A percentile compares a stretch with the other conserved stretches of the same genome.
These are phyloP conservation scores for Acanthamoeba rhysodes DNA, from an alignment of 208 protist species.

Conservation along the genomic window DNA sequence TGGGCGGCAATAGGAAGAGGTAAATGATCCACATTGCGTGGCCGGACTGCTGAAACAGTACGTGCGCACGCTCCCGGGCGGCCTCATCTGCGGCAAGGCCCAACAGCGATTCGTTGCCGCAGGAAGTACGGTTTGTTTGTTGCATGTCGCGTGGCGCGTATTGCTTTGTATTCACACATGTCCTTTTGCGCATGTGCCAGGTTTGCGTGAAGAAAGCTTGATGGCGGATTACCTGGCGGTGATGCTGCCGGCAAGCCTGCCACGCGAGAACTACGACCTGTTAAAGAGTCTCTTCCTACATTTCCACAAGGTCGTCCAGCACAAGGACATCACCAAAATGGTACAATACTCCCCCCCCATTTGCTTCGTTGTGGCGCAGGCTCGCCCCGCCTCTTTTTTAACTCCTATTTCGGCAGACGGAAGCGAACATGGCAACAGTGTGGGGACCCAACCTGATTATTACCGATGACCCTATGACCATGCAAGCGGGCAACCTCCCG, in stretches of 20 bases:
- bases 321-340: conserved; percentile 71
- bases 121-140: background rate
- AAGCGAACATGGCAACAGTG: conserved; percentile 70
- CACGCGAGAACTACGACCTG: conserved; percentile 50
- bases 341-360: background rate
- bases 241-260: conserved; percentile 63
- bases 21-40: conserved; percentile 73
- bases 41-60: conserved; percentile 73
- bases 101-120: conserved; percentile 36
- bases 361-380: background rate
- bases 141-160: background rate
- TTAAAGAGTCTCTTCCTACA: conserved; percentile 49
- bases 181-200: background rate
- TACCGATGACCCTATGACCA: conserved; percentile 46
- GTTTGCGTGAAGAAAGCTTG: conserved; percentile 8
- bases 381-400: background rate
- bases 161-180: background rate
- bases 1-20: background rate
- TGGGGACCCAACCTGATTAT: conserved; percentile 62
- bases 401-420: background rate
- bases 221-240: conserved; percentile 55
- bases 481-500: conserved; percentile 27
- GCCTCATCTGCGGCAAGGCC: conserved; percentile 63
- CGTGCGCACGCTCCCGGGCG: conserved; percentile 19
- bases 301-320: conserved; percentile 45